Conservation (phyloP, 306 rosid genomes). For the Vachellia collinsii region DNA sequence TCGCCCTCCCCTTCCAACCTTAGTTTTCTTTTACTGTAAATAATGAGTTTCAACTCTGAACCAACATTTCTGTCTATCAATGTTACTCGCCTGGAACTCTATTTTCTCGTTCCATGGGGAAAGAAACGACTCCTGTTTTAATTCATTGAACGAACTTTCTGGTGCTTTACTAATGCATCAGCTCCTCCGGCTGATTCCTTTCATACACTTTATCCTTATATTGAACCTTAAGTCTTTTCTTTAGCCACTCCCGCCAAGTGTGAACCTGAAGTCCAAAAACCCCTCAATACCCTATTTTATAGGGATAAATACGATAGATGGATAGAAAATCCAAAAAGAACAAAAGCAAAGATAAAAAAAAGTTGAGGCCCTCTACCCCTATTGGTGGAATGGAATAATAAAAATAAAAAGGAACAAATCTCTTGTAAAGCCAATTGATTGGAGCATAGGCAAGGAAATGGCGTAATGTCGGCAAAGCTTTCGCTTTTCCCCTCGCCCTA, state of each 20-base stretch:
- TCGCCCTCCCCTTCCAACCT: too few relatives aligned
- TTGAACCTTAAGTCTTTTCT: not conserved
- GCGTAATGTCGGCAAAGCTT: not conserved
- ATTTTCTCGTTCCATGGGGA: too few relatives aligned
- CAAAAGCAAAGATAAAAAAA: not conserved
- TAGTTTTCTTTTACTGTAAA: too few relatives aligned
- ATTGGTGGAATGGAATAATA: not conserved
- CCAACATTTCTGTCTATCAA: too few relatives aligned
- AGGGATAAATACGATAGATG: conserved; percentile 17
- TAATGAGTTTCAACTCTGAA: too few relatives aligned
- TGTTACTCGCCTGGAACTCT: too few relatives aligned
- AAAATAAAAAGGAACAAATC: not conserved
- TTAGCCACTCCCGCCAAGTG: not conserved
- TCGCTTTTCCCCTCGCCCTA: not conserved
- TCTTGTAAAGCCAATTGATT: conserved; percentile 17
- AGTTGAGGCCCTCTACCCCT: not conserved
- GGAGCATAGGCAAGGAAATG: conserved; percentile 24
- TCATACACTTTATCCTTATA: not conserved
- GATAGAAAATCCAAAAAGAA: conserved; percentile 36
- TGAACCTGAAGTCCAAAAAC: conserved; percentile 5
- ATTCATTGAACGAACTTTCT: not conserved
- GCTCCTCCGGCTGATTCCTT: conserved; percentile 8
- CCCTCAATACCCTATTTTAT: conserved; percentile 17
- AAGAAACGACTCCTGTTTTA: not conserved
- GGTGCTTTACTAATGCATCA: not conserved